Base-by-base conservation (phyloP, 257 asterid species). In the Verbena officinalis region DNA sequence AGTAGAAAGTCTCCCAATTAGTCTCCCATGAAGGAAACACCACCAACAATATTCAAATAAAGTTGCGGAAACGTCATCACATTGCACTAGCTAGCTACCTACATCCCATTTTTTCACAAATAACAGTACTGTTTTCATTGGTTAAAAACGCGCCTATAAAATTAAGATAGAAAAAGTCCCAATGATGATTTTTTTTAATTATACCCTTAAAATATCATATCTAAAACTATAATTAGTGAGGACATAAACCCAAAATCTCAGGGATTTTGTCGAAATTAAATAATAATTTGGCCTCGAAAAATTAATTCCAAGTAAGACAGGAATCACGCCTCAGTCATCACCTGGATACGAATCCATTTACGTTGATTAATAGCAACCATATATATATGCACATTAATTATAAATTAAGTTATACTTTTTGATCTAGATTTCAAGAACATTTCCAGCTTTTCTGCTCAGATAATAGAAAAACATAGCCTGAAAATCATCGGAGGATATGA, bases 11-110 rank as follows among this genome's bases (percentile, higher is more conserved):
- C 7, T 30, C 3, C 7, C 36, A 2, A 7, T 53, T 39, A 57
- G 60, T 62, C 64, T 55, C 39, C 69, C 55, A 30, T 45, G 27
- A 59, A 62, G 73, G 76, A 54, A 70, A 65, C 70, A 70, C 24
- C 40, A 10, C 53, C 52, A 62, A 53, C 27, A 27, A 53, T 39
- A 67, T 22, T 55, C 15, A 23, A 31, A 15, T 42, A 30, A 19
- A 60, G 36, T 42, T 50, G 70, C 34, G 31, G 56, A 36, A 56
- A 17, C 67, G n/a, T n/a, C n/a, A 56, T 60, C 59, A 63, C 48
- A 44, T 66, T 52, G 73, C 67, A 58, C 59, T 49, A 31, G 39
- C 11, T 69, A n/a, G n/a, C n/a, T n/a, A n/a, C n/a, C n/a, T 14
- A 59, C 16, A 59, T 59, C 17, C 24, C 48, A 7, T n/a, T 48